phyloP scores from a whole-genome alignment of 352 stramenopile genomes.

The Phytophthora capsici region DNA sequence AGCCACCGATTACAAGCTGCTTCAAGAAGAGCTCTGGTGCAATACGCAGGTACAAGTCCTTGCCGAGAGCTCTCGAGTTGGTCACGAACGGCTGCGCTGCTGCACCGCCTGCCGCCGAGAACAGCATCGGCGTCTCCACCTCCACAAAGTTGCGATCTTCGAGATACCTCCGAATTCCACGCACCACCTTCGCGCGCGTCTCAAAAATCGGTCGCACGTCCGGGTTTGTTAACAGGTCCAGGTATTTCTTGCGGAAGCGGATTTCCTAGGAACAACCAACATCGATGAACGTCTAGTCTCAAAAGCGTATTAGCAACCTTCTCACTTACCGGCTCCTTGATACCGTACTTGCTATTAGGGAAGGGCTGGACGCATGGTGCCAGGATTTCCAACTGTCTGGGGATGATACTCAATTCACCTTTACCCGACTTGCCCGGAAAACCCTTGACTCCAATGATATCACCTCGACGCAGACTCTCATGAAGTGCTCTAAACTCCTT shows the following conservation, averaged over 20 bases:
- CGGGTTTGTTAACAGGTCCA: slow-evolving; percentile 98
- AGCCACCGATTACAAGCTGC: slow-evolving; percentile 93
- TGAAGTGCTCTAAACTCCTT: slow-evolving; percentile 67
- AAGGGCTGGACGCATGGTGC: slow-evolving; percentile 94
- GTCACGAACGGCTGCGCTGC: slow-evolving; percentile 98
- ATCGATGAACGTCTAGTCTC: neutral
- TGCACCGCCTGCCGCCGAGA: slow-evolving; percentile 97
- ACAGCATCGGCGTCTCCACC: slow-evolving; percentile 99
- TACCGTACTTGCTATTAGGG: slow-evolving; percentile 95
- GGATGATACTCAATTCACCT: slow-evolving; percentile 85
- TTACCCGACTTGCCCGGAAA: slow-evolving; percentile 86
- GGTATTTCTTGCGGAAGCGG: slow-evolving; percentile 98
- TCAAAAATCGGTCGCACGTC: slow-evolving; percentile 94
- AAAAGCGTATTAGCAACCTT: slow-evolving; percentile 1
- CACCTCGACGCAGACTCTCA: slow-evolving; percentile 76
- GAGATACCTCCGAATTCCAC: slow-evolving; percentile 66
- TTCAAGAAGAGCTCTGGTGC: slow-evolving; percentile 99
- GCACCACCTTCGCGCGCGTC: slow-evolving; percentile 89
- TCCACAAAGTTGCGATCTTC: slow-evolving; percentile 83
- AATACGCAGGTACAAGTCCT: slow-evolving; percentile 96
- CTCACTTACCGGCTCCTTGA: slow-evolving; percentile 78
- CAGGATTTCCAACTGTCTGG: slow-evolving; percentile 91
- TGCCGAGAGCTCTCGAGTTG: slow-evolving; percentile 96
- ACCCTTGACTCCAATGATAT: slow-evolving; percentile 80
- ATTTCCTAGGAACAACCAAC: slow-evolving; percentile 92